Conservation (phyloP, 2,329 filamentous ascomycete species). For the Paradendryphiella salina region DNA sequence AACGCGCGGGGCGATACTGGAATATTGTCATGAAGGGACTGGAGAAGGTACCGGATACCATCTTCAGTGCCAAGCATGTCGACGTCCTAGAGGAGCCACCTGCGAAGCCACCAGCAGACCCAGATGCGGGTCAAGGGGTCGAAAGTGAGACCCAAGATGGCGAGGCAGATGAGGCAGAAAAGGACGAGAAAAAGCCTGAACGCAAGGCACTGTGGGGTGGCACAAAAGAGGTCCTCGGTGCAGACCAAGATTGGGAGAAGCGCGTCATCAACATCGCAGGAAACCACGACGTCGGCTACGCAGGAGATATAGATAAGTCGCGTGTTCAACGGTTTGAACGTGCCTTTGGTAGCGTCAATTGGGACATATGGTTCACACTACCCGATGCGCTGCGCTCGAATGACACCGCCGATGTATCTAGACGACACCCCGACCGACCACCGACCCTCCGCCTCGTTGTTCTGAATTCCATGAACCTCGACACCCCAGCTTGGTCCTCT, state of each 20-base stretch:
- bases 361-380: slow-evolving; percentile 72
- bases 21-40: slow-evolving; percentile 72
- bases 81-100: not conserved
- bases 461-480: slow-evolving; percentile 91
- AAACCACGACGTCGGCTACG: slow-evolving; percentile 96
- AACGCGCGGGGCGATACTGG: slow-evolving; percentile 77
- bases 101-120: not conserved
- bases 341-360: slow-evolving; percentile 85
- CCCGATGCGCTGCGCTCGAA: slow-evolving; percentile 14
- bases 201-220: slow-evolving; percentile 28
- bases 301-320: slow-evolving; percentile 79
- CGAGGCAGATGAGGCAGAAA: slow-evolving; percentile 24
- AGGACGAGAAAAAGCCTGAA: slow-evolving; percentile 13
- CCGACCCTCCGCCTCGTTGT: slow-evolving; percentile 81
- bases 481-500: slow-evolving; percentile 71
- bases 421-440: slow-evolving; percentile 27
- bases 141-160: slow-evolving; percentile 21
- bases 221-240: slow-evolving; percentile 47
- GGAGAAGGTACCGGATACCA: slow-evolving; percentile 59
- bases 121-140: not conserved
- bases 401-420: not conserved
- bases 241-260: slow-evolving; percentile 65
- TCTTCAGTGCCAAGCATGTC: slow-evolving; percentile 20
- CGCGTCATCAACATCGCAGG: slow-evolving; percentile 87
- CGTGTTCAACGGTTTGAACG: slow-evolving; percentile 80